A percentile compares a stretch with the other conserved stretches of the same genome.
Conservation (phyloP, 225 moss, liverwort and hornwort genomes). For the Physcomitrium patens region DNA sequence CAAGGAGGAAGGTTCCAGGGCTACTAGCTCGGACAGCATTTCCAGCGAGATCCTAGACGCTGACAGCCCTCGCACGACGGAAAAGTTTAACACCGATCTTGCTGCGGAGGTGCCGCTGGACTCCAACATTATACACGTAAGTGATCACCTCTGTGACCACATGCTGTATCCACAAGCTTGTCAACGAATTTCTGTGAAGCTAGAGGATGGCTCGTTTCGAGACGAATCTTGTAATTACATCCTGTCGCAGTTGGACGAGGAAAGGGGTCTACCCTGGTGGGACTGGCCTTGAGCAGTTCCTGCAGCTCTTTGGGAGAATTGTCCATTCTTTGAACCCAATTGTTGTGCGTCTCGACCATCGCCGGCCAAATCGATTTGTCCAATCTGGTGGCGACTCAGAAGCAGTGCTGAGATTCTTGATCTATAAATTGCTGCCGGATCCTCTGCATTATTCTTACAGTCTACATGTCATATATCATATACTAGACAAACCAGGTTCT, state of each 20-base stretch:
- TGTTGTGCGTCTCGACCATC: slow-evolving; percentile 1
- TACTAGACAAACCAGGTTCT: slow-evolving; percentile 32
- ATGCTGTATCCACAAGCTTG: slow-evolving; percentile 44
- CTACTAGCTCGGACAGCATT: slow-evolving; percentile 76
- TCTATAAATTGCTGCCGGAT: background rate
- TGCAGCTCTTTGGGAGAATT: slow-evolving; percentile 1
- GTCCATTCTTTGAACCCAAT: slow-evolving; percentile 4
- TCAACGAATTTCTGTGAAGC: slow-evolving; percentile 53
- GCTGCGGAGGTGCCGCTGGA: slow-evolving; percentile 29
- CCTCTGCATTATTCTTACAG: background rate
- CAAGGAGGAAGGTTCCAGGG: slow-evolving; percentile 47
- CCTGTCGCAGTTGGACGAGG: slow-evolving; percentile 45
- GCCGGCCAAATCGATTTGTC: background rate
- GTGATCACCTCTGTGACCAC: slow-evolving; percentile 59
- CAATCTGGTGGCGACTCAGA: background rate
- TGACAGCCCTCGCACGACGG: slow-evolving; percentile 77
- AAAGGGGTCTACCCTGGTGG: slow-evolving; percentile 41
- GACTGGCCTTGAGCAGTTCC: slow-evolving; percentile 32
- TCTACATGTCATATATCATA: background rate
- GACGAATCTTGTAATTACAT: slow-evolving; percentile 70
- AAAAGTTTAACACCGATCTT: slow-evolving; percentile 28
- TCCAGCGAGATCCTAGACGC: slow-evolving; percentile 80
- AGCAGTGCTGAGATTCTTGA: background rate
- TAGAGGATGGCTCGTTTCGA: slow-evolving; percentile 65
- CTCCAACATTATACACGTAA: slow-evolving; percentile 52